These are phyloP conservation scores for Dovyalis caffra DNA, from an alignment of 345 rosid species.

Conservation along the genomic window DNA sequence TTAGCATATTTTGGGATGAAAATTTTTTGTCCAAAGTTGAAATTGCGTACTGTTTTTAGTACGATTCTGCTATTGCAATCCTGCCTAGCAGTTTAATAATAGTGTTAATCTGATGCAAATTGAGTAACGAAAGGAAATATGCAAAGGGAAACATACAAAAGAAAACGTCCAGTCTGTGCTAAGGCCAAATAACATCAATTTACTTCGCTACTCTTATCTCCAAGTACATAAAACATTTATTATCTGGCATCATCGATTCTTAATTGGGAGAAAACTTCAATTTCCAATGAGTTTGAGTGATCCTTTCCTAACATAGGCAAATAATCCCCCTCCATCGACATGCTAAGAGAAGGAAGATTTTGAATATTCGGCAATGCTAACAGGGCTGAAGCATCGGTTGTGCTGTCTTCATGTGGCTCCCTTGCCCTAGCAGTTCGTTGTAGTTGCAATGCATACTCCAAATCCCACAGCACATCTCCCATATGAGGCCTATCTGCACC, in stretches of 20 bases:
- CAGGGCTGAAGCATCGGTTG: slow-evolving; percentile 18
- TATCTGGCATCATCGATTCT: slow-evolving; percentile 31
- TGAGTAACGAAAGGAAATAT: neutral
- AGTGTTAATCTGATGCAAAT: neutral
- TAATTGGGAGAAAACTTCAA: slow-evolving; percentile 34
- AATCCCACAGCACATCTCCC: slow-evolving; percentile 61
- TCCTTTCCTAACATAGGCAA: slow-evolving; percentile 6
- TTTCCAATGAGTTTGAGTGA: neutral
- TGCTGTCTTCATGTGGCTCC: slow-evolving; percentile 31
- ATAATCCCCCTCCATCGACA: slow-evolving; percentile 15
- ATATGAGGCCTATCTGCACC: slow-evolving; percentile 52
- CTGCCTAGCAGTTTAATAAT: neutral
- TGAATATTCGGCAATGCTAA: slow-evolving; percentile 19
- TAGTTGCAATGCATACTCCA: slow-evolving; percentile 45
- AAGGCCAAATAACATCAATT: neutral
- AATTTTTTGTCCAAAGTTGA: too few relatives aligned
- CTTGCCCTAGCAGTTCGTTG: slow-evolving; percentile 27
- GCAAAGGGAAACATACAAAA: neutral
- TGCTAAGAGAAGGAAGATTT: slow-evolving; percentile 31
- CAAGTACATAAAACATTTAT: neutral
- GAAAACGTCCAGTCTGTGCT: neutral
- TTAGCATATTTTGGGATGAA: neutral
- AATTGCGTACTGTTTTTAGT: neutral
- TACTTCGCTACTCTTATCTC: neutral
- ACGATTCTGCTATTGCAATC: slow-evolving; percentile 7